phyloP scores from a whole-genome alignment of 192 early-diverging fungal species.

The Coemansia sp. region DNA sequence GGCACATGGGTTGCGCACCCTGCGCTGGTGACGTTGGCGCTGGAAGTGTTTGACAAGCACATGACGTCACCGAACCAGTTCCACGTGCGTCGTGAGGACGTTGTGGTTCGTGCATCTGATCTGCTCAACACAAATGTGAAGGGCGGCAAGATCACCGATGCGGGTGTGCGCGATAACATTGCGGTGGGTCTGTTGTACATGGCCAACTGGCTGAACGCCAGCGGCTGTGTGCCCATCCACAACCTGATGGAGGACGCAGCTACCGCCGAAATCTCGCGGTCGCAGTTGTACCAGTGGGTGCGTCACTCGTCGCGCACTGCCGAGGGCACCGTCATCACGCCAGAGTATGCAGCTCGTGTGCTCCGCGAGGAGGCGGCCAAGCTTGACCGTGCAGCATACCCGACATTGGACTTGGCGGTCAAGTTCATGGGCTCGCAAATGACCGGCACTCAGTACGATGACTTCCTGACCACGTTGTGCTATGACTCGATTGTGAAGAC shows the following conservation, averaged over 20 bases:
- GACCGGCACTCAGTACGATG: constrained; percentile 78
- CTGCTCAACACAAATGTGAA: constrained; percentile 74
- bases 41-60: constrained; percentile 88
- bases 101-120: constrained; percentile 76
- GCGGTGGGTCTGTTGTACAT: constrained; percentile 90
- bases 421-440: constrained; percentile 72
- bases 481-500: constrained; percentile 80
- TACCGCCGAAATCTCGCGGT: constrained; percentile 95
- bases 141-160: constrained; percentile 80
- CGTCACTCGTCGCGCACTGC: constrained; percentile 77
- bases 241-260: constrained; percentile 99
- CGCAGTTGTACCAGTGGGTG: constrained; percentile 98
- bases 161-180: constrained; percentile 88
- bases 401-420: constrained; percentile 54
- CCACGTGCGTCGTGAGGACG: constrained; percentile 87
- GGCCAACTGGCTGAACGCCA: constrained; percentile 92
- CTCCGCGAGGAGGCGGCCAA: constrained; percentile 85
- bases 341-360: constrained; percentile 70
- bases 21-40: constrained; percentile 87
- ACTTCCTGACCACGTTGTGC: constrained; percentile 91
- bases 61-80: constrained; percentile 98
- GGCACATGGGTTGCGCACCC: constrained; percentile 98
- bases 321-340: constrained; percentile 78
- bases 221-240: constrained; percentile 97
- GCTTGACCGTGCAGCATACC: constrained; percentile 58